Conservation (phyloP, 805 yeast species). For the Spathaspora girioi region DNA sequence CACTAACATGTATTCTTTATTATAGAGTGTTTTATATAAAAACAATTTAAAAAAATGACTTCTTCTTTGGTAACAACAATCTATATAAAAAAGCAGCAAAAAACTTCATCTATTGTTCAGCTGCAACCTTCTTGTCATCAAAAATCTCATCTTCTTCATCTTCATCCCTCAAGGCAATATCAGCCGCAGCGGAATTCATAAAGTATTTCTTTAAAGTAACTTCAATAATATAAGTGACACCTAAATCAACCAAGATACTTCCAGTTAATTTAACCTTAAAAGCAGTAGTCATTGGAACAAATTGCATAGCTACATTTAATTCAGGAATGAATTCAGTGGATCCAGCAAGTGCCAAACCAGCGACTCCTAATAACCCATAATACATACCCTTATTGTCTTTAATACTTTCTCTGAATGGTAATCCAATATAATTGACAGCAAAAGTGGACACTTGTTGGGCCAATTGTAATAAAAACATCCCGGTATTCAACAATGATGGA, state of each 20-base stretch:
- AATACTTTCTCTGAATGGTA: constrained; percentile 91
- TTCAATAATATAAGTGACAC: constrained; percentile 75
- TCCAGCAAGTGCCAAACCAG: constrained; percentile 82
- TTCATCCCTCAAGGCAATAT: constrained; percentile 61
- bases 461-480: constrained; percentile 88
- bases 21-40: not conserved
- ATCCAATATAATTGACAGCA: constrained; percentile 96
- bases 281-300: constrained; percentile 74
- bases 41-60: not conserved
- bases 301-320: constrained; percentile 84
- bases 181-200: constrained; percentile 89
- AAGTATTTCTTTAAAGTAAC: constrained; percentile 75
- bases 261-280: constrained; percentile 78
- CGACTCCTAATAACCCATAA: constrained; percentile 89
- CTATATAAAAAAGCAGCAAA: not conserved
- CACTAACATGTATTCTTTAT: not conserved
- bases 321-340: constrained; percentile 95
- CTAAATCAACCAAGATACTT: constrained; percentile 72
- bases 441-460: constrained; percentile 97
- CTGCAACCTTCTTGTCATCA: not conserved
- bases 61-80: not conserved
- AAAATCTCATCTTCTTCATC: constrained; percentile 2
- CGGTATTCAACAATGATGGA: constrained; percentile 93
- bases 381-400: constrained; percentile 94
- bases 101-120: not conserved